Evolutionary conservation across 2,329 filamentous ascomycete species (phyloP), one percentile per base, ranked within the genome.

Genomic region (Bipolaris victoriae): DNA sequence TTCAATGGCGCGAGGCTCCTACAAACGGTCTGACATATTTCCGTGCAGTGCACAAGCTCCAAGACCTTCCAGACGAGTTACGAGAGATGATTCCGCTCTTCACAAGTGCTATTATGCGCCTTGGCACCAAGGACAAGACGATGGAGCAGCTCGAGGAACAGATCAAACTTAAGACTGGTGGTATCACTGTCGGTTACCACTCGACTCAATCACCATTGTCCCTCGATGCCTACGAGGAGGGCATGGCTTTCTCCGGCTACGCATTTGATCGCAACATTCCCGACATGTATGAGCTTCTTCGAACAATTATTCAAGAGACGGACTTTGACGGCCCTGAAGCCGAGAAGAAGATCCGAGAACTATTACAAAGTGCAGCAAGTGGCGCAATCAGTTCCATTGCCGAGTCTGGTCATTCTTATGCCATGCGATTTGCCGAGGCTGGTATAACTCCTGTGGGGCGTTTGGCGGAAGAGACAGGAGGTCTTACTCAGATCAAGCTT

Each of bases 11-110:
- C 49, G 91, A 96, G 76, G 92, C 93, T 7, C 90, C 92, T 2
- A 99, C 95, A 0, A 99, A 99, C 68, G 95, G 95, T 0, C 80
- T 99, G 57, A 98, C 94, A 1, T 99, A 99, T 75, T 97, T 99
- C 81, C 89, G 93, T 57, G 92, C 92, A 3, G 86, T 98, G 74
- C 92, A 96, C 72, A 83, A 86, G 0, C 82, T 98, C 52, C 84
- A 91, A 43, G 86, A 90, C 59, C 80, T 99, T 13, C 92, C 94
- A 0, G 88, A 94, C 60, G 91, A 97, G 61, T 83, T 98, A 50
- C 86, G 95, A 50, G 83, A 91, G 66, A 82, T 98, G 56, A 85
- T 98, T 46, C 95, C 95, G 0, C 80, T 99, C 0, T 98, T 98
- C 73, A 92, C 91, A 13, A 93, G 97, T 72, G 88, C 90, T 36